These are phyloP conservation scores for Hemileccinum rubropunctum DNA, from an alignment of 768 basidiomycete genomes.

Conservation along the genomic window DNA sequence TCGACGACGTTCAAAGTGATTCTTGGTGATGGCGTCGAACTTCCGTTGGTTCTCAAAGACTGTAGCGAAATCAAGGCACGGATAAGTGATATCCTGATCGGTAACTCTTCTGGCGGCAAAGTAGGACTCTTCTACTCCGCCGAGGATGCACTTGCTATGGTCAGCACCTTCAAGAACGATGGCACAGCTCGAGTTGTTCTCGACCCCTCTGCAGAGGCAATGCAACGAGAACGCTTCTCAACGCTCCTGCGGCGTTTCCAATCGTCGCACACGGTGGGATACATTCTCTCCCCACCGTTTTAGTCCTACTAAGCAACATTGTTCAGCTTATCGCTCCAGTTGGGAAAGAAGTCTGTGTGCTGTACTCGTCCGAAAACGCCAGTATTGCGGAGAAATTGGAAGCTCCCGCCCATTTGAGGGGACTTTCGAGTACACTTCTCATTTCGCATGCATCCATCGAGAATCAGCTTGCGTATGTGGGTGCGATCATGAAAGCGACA, in stretches of 20 bases:
- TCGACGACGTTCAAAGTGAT: slow-evolving; percentile 43
- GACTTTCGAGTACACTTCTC: slow-evolving; percentile 44
- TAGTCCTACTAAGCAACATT: not conserved
- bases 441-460: slow-evolving; percentile 57
- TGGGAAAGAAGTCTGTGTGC: slow-evolving; percentile 50
- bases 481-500: slow-evolving; percentile 40
- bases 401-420: slow-evolving; percentile 44
- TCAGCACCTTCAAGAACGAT: slow-evolving; percentile 50
- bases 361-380: slow-evolving; percentile 54
- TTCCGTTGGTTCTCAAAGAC: slow-evolving; percentile 50
- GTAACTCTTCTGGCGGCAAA: slow-evolving; percentile 37
- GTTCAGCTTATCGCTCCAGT: slow-evolving; percentile 56
- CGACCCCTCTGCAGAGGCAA: slow-evolving; percentile 37
- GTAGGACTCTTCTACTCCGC: slow-evolving; percentile 62
- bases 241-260: slow-evolving; percentile 49
- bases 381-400: slow-evolving; percentile 48
- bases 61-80: slow-evolving; percentile 30
- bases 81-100: slow-evolving; percentile 39
- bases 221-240: slow-evolving; percentile 46
- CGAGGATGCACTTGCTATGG: slow-evolving; percentile 45
- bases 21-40: slow-evolving; percentile 46
- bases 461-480: slow-evolving; percentile 57
- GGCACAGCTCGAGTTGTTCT: slow-evolving; percentile 49
- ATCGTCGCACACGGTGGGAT: slow-evolving; percentile 52
- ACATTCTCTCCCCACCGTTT: not conserved